These are phyloP conservation scores for Scytalidium lignicola DNA, from an alignment of 2,329 filamentous ascomycete genomes.

Conservation along the genomic window DNA sequence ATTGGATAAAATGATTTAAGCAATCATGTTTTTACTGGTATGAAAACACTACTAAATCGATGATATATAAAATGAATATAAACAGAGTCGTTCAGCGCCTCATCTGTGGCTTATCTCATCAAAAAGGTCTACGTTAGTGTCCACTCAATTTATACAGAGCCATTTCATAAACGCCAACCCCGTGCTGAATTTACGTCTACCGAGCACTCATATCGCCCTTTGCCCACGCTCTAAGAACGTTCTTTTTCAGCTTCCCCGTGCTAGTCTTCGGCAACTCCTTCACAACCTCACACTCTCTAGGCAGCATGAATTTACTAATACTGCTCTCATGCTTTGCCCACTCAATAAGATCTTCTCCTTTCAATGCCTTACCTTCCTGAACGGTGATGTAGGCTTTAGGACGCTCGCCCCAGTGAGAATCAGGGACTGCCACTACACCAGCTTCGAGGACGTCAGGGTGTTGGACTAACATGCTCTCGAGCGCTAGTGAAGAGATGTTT, in stretches of 20 bases:
- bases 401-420: constrained; percentile 92
- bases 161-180: not conserved
- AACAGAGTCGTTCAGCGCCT: too few species aligned
- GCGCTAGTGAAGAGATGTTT: constrained; percentile 90
- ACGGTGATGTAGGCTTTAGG: constrained; percentile 90
- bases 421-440: constrained; percentile 80
- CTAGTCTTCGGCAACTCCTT: constrained; percentile 89
- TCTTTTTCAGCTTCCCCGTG: constrained; percentile 96
- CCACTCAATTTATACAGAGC: not conserved
- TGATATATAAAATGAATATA: too few species aligned
- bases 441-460: constrained; percentile 89
- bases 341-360: constrained; percentile 66
- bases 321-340: constrained; percentile 79
- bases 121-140: constrained; percentile 14
- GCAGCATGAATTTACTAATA: constrained; percentile 90
- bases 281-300: constrained; percentile 70
- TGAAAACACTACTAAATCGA: too few species aligned
- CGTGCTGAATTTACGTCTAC: constrained; percentile 3
- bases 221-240: constrained; percentile 82
- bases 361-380: constrained; percentile 57
- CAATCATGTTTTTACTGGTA: too few species aligned
- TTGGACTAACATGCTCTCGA: constrained; percentile 83
- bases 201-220: constrained; percentile 39
- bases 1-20: too few species aligned
- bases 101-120: too few species aligned